These are phyloP conservation scores for Spiromastix sp. DNA, from an alignment of 2,329 filamentous ascomycete genomes.

Conservation along the genomic window DNA sequence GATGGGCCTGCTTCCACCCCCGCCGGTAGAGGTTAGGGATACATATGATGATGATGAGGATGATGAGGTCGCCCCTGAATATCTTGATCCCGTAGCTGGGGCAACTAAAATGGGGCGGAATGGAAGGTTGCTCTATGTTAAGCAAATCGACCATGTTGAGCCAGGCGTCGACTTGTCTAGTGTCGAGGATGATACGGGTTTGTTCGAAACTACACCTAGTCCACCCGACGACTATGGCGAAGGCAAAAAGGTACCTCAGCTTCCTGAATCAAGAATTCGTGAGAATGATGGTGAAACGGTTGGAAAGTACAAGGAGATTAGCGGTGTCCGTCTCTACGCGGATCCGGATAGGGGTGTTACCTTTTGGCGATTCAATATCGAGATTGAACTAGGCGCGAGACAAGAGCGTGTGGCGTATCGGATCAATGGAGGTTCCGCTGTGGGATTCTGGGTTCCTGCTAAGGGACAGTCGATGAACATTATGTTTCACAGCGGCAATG, in stretches of 20 bases:
- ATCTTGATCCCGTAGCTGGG: conserved; percentile 81
- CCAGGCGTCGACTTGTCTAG: conserved; percentile 68
- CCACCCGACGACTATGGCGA: conserved; percentile 30
- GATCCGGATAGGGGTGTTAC: conserved; percentile 80
- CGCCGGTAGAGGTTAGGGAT: conserved; percentile 60
- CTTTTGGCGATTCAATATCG: conserved; percentile 95
- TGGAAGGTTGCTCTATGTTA: conserved; percentile 78
- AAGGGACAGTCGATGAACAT: conserved; percentile 86
- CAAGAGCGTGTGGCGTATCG: conserved; percentile 89
- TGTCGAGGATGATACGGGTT: conserved; percentile 67
- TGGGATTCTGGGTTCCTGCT: conserved; percentile 90
- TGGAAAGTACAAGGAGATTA: conserved; percentile 72
- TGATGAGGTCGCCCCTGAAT: conserved; percentile 57
- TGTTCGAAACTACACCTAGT: conserved; percentile 60
- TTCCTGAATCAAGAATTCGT: conserved; percentile 38
- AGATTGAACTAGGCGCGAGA: conserved; percentile 68
- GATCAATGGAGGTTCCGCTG: conserved; percentile 81
- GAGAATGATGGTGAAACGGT: conserved; percentile 64
- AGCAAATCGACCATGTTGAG: conserved; percentile 76
- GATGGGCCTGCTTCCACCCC: conserved; percentile 69
- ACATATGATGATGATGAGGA: conserved; percentile 48
- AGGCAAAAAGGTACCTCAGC: conserved; percentile 28
- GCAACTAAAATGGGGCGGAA: conserved; percentile 75
- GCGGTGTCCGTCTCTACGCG: conserved; percentile 69
- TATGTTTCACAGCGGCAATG: conserved; percentile 98